These are phyloP conservation scores for Lentinula raphanica DNA, from an alignment of 768 basidiomycete genomes.

Conservation along the genomic window DNA sequence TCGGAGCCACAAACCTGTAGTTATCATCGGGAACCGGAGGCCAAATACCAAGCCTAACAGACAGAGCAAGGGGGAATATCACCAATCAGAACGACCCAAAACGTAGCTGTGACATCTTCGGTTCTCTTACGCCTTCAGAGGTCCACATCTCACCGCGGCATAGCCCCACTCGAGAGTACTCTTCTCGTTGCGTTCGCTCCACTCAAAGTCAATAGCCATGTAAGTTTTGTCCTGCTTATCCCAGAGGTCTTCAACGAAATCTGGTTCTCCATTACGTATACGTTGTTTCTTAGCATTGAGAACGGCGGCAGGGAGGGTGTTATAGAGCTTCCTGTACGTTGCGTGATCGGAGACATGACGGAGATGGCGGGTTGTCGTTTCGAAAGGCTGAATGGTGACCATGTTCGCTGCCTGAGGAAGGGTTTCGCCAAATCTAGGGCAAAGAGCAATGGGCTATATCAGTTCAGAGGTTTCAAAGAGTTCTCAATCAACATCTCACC, in stretches of 20 bases:
- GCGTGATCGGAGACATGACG: conserved; percentile 65
- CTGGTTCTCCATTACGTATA: conserved; percentile 61
- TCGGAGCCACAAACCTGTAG: conserved; percentile 50
- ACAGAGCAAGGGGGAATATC: not conserved
- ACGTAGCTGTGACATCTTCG: not conserved
- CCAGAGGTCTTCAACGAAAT: conserved; percentile 65
- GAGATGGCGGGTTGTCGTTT: conserved; percentile 60
- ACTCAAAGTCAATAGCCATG: conserved; percentile 70
- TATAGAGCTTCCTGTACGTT: conserved; percentile 63
- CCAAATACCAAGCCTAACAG: conserved; percentile 59
- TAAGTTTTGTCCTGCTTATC: conserved; percentile 66
- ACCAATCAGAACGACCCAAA: not conserved
- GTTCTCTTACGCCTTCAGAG: conserved; percentile 58
- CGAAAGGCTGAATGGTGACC: conserved; percentile 62
- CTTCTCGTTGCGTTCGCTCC: conserved; percentile 66
- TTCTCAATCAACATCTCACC: conserved; percentile 30
- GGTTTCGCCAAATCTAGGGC: conserved; percentile 65
- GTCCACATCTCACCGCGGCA: conserved; percentile 69
- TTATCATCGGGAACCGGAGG: conserved; percentile 72
- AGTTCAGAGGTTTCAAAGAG: not conserved
- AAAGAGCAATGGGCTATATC: not conserved
- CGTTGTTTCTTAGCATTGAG: conserved; percentile 62
- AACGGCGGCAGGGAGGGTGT: conserved; percentile 64
- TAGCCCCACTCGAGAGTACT: conserved; percentile 79
- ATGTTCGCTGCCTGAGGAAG: conserved; percentile 71